phyloP scores from a whole-genome alignment of 768 basidiomycete species.

The Wakefieldia striispora region DNA sequence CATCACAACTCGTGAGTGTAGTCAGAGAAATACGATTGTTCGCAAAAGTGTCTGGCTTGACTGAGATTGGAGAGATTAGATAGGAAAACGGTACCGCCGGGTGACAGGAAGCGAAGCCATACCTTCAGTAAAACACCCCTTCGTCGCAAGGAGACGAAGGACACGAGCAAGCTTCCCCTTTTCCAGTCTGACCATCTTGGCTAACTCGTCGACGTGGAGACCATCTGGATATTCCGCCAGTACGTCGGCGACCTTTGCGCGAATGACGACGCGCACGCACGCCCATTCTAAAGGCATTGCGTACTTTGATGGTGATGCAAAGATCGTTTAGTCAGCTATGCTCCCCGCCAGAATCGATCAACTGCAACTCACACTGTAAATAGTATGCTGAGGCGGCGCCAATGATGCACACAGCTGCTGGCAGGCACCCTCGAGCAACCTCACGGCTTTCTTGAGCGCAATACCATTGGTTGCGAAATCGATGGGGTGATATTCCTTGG shows the following conservation, averaged over 20 bases:
- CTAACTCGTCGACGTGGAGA: slow-evolving; percentile 26
- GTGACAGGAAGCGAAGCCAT: neutral
- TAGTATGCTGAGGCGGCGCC: slow-evolving; percentile 28
- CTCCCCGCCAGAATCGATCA: too few species aligned
- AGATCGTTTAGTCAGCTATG: neutral
- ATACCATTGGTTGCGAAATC: slow-evolving; percentile 20
- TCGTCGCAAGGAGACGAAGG: slow-evolving; percentile 31
- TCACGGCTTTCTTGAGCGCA: slow-evolving; percentile 25
- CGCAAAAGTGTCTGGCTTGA: slow-evolving; percentile 28
- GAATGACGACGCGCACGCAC: slow-evolving; percentile 24
- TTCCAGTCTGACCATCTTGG: slow-evolving; percentile 23
- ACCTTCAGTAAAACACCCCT: slow-evolving; percentile 33
- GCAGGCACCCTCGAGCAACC: slow-evolving; percentile 26
- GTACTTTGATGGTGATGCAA: slow-evolving; percentile 4
- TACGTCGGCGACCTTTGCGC: slow-evolving; percentile 26
- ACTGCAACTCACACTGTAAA: slow-evolving; percentile 20
- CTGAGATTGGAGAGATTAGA: slow-evolving; percentile 4
- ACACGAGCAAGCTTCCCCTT: slow-evolving; percentile 29
- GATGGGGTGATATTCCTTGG: slow-evolving; percentile 20
- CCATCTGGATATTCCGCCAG: slow-evolving; percentile 27
- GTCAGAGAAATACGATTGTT: slow-evolving; percentile 36
- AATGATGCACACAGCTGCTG: slow-evolving; percentile 27
- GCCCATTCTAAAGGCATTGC: slow-evolving; percentile 27
- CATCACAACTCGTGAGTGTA: slow-evolving; percentile 13
- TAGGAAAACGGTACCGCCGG: too few species aligned